Conservation (phyloP, 1,284 basidiomycete species). For the Ustilago loliicola region DNA sequence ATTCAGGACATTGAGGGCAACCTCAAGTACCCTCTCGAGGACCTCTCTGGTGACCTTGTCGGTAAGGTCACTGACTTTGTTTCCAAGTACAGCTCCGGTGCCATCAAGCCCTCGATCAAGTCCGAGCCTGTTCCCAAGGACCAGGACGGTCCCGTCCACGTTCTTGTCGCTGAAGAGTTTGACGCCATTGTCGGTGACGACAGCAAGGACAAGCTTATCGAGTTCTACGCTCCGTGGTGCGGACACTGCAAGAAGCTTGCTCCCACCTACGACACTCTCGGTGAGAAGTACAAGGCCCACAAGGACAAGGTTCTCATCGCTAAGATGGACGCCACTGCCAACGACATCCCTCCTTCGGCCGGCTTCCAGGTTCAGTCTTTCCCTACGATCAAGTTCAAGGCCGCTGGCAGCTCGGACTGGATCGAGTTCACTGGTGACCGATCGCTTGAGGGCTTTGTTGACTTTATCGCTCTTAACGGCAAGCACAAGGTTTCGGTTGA, state of each 20-base stretch:
- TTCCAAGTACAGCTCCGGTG: slow-evolving; percentile 78
- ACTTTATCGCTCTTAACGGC: slow-evolving; percentile 65
- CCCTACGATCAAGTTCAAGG: slow-evolving; percentile 98
- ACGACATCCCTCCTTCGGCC: slow-evolving; percentile 89
- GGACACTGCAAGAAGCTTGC: slow-evolving; percentile 89
- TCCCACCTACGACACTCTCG: slow-evolving; percentile 92
- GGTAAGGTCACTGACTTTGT: slow-evolving; percentile 76
- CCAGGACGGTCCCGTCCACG: slow-evolving; percentile 86
- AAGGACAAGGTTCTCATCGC: slow-evolving; percentile 84
- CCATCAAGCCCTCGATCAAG: slow-evolving; percentile 88
- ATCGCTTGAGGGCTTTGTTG: slow-evolving; percentile 67
- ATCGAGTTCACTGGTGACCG: slow-evolving; percentile 76
- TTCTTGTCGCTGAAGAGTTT: slow-evolving; percentile 89
- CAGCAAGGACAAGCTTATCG: slow-evolving; percentile 91
- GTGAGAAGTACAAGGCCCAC: slow-evolving; percentile 82
- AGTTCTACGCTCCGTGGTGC: slow-evolving; percentile 95
- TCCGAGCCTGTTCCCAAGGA: slow-evolving; percentile 85
- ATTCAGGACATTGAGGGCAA: slow-evolving; percentile 86
- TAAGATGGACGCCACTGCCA: slow-evolving; percentile 96
- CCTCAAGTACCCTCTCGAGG: slow-evolving; percentile 91
- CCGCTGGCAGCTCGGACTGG: slow-evolving; percentile 86
- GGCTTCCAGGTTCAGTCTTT: slow-evolving; percentile 84
- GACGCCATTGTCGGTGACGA: slow-evolving; percentile 85
- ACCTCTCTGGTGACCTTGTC: slow-evolving; percentile 75
- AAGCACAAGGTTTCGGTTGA: slow-evolving; percentile 66